Conservation (phyloP, 768 basidiomycete species). For the Suillus subalutaceus region DNA sequence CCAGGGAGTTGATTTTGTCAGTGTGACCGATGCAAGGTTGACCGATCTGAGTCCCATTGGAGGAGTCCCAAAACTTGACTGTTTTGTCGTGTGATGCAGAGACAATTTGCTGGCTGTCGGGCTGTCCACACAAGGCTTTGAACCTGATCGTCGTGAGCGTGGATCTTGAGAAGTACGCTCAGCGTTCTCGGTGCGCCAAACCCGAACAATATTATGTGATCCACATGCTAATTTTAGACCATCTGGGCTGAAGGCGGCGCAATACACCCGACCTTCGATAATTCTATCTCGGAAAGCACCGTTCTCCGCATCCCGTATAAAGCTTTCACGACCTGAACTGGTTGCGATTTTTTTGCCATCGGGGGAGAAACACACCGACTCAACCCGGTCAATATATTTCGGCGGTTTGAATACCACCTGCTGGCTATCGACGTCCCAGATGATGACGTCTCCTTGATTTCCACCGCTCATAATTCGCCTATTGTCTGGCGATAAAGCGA, state of each 20-base stretch:
- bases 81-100: neutral
- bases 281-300: too few relatives aligned
- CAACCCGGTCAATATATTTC: too few relatives aligned
- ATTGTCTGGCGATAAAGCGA: too few relatives aligned
- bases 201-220: neutral
- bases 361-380: neutral
- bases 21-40: neutral
- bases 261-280: neutral
- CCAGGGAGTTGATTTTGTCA: neutral
- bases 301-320: too few relatives aligned
- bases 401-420: too few relatives aligned
- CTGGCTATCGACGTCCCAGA: too few relatives aligned
- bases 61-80: neutral
- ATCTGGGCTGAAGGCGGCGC: neutral
- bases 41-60: neutral
- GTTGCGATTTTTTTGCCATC: conserved; percentile 1
- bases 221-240: neutral
- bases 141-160: neutral
- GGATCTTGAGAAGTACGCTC: neutral
- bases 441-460: too few relatives aligned
- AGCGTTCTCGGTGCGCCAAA: neutral
- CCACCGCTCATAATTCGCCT: too few relatives aligned
- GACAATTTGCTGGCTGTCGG: neutral
- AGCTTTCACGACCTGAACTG: too few relatives aligned
- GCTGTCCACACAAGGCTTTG: neutral